Percentiles rank a stretch among this genome's conserved stretches.
phyloP scores from a whole-genome alignment of 495 filamentous ascomycete species.

The Talaromyces borbonicus region DNA sequence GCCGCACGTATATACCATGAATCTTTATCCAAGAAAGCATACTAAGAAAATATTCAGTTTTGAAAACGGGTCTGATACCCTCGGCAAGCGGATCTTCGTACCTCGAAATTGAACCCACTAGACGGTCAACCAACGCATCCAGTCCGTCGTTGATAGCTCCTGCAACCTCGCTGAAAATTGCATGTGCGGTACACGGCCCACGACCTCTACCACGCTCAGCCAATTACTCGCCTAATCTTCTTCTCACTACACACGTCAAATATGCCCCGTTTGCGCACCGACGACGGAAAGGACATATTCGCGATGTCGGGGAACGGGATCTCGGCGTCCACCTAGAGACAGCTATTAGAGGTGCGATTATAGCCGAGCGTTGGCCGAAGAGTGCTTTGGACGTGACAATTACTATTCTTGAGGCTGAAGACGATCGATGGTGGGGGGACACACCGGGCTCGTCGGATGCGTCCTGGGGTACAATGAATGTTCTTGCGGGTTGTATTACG shows the following conservation, averaged over 20 bases:
- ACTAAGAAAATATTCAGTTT: constrained; percentile 40
- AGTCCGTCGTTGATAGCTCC: constrained; percentile 38
- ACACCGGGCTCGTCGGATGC: constrained; percentile 34
- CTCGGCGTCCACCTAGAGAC: constrained; percentile 85
- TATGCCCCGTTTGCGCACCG: constrained; percentile 89
- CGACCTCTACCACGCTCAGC: constrained; percentile 81
- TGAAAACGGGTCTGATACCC: constrained; percentile 86
- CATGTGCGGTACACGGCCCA: constrained; percentile 86
- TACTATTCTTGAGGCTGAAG: constrained; percentile 86
- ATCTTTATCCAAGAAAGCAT: no score
- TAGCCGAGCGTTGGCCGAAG: constrained; percentile 93
- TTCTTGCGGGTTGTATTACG: constrained; percentile 84
- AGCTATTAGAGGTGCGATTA: constrained; percentile 77
- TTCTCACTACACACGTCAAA: constrained; percentile 86
- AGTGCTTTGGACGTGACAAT: constrained; percentile 87
- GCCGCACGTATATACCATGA: no score
- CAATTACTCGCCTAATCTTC: constrained; percentile 80
- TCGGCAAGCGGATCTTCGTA: constrained; percentile 93
- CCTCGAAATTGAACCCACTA: constrained; percentile 65
- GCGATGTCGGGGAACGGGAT: constrained; percentile 79
- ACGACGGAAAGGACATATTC: constrained; percentile 73
- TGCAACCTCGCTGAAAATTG: constrained; percentile 69
- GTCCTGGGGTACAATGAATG: constrained; percentile 77
- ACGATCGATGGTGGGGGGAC: constrained; percentile 54
- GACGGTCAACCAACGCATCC: constrained; percentile 33